Percentiles rank a stretch among this genome's conserved stretches.
Evolutionary conservation across 768 basidiomycete species (phyloP).

Genomic region (Podaxis sp.): DNA sequence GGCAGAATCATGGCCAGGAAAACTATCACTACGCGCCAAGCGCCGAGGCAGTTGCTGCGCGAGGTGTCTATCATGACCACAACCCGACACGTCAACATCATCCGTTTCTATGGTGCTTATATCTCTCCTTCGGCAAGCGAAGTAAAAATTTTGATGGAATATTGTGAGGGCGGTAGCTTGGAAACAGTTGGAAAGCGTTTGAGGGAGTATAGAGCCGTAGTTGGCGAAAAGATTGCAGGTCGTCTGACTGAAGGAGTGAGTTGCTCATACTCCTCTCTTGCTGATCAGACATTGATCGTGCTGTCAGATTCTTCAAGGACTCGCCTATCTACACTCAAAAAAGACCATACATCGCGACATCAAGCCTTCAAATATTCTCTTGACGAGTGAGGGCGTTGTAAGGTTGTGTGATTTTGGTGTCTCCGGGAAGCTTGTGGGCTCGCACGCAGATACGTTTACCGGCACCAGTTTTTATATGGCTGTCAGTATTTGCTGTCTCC

Average conservation of each 20-base stretch:
- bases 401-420: slow-evolving; percentile 97
- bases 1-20: slow-evolving; percentile 89
- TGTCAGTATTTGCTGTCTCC: slow-evolving; percentile 50
- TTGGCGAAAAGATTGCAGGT: slow-evolving; percentile 87
- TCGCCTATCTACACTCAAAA: slow-evolving; percentile 87
- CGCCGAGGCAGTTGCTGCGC: slow-evolving; percentile 89
- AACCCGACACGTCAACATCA: slow-evolving; percentile 84
- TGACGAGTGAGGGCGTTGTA: slow-evolving; percentile 85
- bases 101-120: slow-evolving; percentile 90
- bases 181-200: slow-evolving; percentile 87
- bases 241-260: slow-evolving; percentile 90
- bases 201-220: slow-evolving; percentile 71
- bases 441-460: slow-evolving; percentile 92
- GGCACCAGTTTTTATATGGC: slow-evolving; percentile 99
- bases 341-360: slow-evolving; percentile 96
- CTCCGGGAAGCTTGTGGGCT: slow-evolving; percentile 91
- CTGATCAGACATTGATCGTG: slow-evolving; percentile 16
- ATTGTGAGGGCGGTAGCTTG: slow-evolving; percentile 81
- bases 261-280: slow-evolving; percentile 17
- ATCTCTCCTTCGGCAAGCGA: slow-evolving; percentile 85
- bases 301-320: slow-evolving; percentile 79
- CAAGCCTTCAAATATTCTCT: slow-evolving; percentile 90
- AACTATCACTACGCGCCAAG: slow-evolving; percentile 87
- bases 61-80: slow-evolving; percentile 89
- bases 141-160: slow-evolving; percentile 95